These are phyloP conservation scores for Aspergillus carbonarius DNA, from an alignment of 2,329 filamentous ascomycete genomes.

Conservation along the genomic window DNA sequence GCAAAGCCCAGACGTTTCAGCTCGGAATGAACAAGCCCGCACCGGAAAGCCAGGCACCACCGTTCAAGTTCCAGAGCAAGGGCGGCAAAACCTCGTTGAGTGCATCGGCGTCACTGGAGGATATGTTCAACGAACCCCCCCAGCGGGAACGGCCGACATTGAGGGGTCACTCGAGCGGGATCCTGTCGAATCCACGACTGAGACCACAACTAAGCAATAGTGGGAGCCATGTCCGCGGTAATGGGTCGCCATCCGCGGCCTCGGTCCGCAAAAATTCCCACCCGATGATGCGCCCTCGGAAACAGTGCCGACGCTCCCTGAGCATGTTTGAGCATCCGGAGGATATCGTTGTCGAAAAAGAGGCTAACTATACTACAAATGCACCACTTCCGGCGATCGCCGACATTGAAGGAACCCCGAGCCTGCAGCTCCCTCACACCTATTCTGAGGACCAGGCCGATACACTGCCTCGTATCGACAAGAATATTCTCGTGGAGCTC, in stretches of 20 bases:
- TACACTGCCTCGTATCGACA: conserved; percentile 81
- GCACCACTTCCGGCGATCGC: conserved; percentile 70
- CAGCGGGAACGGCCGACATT: conserved; percentile 66
- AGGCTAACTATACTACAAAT: conserved; percentile 56
- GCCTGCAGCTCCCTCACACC: conserved; percentile 79
- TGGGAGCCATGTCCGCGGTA: conserved; percentile 58
- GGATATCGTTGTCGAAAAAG: conserved; percentile 80
- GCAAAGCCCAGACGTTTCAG: conserved; percentile 72
- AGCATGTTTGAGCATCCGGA: conserved; percentile 97
- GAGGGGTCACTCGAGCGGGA: conserved; percentile 59
- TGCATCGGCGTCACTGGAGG: conserved; percentile 68
- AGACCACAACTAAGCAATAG: conserved; percentile 64
- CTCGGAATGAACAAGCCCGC: conserved; percentile 61
- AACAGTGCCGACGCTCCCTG: conserved; percentile 85
- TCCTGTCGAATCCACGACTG: conserved; percentile 61
- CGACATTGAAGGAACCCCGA: conserved; percentile 76
- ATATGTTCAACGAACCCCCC: conserved; percentile 80
- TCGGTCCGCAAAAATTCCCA: conserved; percentile 73
- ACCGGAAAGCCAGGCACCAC: conserved; percentile 65
- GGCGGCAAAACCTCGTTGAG: conserved; percentile 54
- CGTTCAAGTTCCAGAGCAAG: conserved; percentile 71
- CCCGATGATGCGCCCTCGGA: conserved; percentile 72
- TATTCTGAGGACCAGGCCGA: conserved; percentile 76
- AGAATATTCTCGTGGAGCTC: conserved; percentile 78
- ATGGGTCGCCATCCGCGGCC: conserved; percentile 70